Percentiles rank a stretch among this genome's conserved stretches.
phyloP scores from a whole-genome alignment of 805 yeast species.

The Starmerella cellae region DNA sequence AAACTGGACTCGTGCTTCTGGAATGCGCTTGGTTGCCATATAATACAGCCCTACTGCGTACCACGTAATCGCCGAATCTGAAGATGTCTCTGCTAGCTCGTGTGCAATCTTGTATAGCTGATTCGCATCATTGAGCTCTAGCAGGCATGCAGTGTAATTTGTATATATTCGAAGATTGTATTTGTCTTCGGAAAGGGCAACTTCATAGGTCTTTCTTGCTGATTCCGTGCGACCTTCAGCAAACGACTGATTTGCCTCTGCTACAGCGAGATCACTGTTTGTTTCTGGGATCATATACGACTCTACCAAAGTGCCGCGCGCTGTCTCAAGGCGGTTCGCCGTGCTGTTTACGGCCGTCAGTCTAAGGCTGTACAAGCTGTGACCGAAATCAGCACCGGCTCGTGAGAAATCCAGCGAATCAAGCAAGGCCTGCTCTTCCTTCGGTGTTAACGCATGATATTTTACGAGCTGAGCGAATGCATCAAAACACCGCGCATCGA shows the following conservation, averaged over 20 bases:
- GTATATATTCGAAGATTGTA: conserved; percentile 63
- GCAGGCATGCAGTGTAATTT: conserved; percentile 65
- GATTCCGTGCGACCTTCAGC: conserved; percentile 67
- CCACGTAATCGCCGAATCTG: conserved; percentile 77
- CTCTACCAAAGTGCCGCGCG: conserved; percentile 50
- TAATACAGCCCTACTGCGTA: conserved; percentile 86
- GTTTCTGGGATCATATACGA: conserved; percentile 52
- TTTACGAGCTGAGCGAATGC: conserved; percentile 70
- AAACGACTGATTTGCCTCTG: conserved; percentile 56
- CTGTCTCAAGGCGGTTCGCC: conserved; percentile 33
- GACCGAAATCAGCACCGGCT: conserved; percentile 70
- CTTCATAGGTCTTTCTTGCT: conserved; percentile 64
- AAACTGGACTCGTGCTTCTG: conserved; percentile 78
- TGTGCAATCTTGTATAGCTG: conserved; percentile 71
- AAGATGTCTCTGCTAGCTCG: conserved; percentile 70
- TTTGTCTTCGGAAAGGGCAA: conserved; percentile 38
- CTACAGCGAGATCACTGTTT: conserved; percentile 55
- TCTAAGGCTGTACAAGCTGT: conserved; percentile 58
- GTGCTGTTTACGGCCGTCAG: conserved; percentile 40
- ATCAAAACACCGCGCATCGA: conserved; percentile 85
- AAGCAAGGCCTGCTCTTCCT: conserved; percentile 41
- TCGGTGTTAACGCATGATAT: conserved; percentile 63
- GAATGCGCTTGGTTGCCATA: conserved; percentile 51
- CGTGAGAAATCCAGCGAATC: conserved; percentile 54
- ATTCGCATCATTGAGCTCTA: conserved; percentile 73